A percentile compares a stretch with the other conserved stretches of the same genome.
Evolutionary conservation across 78 protist genomes (phyloP).

Genomic region (Speleostelium caveatum): DNA sequence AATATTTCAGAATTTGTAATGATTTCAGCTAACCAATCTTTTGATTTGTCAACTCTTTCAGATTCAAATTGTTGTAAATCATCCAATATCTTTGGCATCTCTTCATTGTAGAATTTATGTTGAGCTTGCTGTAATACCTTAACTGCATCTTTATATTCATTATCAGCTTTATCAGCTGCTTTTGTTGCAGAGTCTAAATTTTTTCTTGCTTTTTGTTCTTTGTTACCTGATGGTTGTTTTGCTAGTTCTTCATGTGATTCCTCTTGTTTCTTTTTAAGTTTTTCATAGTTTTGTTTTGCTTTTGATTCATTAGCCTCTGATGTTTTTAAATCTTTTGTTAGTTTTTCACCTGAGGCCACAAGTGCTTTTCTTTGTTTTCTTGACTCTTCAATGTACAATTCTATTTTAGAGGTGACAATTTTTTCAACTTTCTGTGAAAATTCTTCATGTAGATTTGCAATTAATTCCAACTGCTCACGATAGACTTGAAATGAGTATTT

Average conservation of each 20-base stretch:
- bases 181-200: constrained; percentile 63
- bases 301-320: constrained; percentile 59
- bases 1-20: constrained; percentile 1
- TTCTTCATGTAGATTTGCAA: constrained; percentile 46
- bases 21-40: constrained; percentile 45
- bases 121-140: constrained; percentile 47
- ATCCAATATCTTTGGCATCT: constrained; percentile 67
- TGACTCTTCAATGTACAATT: constrained; percentile 34
- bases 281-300: constrained; percentile 69
- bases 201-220: constrained; percentile 71
- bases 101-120: constrained; percentile 66
- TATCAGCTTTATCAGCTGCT: constrained; percentile 65
- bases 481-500: constrained; percentile 56
- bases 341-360: constrained; percentile 51
- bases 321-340: constrained; percentile 58
- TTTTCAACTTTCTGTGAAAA: constrained; percentile 45
- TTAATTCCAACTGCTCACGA: constrained; percentile 56
- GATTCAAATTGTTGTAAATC: constrained; percentile 70
- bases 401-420: not conserved
- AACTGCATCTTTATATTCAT: constrained; percentile 55
- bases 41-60: constrained; percentile 52
- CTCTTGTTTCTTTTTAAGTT: constrained; percentile 70
- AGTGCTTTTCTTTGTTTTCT: constrained; percentile 73
- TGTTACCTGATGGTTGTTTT: constrained; percentile 75
- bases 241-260: constrained; percentile 56